Evolutionary conservation across 495 filamentous ascomycete genomes (phyloP), one percentile per base, ranked within the genome.

Genomic region (Talaromyces stipitatus): DNA sequence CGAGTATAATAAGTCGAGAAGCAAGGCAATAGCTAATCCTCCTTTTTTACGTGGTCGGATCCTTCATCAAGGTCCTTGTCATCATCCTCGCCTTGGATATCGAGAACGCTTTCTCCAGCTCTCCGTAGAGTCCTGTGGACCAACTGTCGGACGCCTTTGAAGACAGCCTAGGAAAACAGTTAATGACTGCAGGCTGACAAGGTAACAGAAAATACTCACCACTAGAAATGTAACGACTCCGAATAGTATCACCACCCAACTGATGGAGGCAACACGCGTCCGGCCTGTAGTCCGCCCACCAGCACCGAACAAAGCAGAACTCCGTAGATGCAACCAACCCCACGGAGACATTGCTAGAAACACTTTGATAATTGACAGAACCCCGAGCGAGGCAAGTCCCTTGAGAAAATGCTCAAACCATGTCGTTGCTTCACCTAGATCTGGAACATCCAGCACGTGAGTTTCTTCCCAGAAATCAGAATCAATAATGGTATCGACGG

Each of bases 361-460:
- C 28, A 87, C 84, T 70, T 96, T 96, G 38, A 91, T 66, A 56
- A 96, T 90, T 0, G 94, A 91, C 41, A 96, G 69, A 4, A 98
- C 64, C 4, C 94, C 94, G 52, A 98, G 75, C 1, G 87, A 87
- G 3, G 91, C 82, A 28, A 97, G 69, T 0, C 94, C 94, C 67
- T 96, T 96, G 36, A 92, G 10, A 62, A 97, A 91, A 64, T 98
- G 94, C 55, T 86, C 83, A 4, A 74, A 60, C 92, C 92, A 97
- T 4, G 75, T 75, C 2, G 71, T 64, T 32, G 72, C 67, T 32
- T 79, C 76, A 14, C 76, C 69, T 16, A 77, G 76, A 41, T 66
- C 64, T 53, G 73, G 65, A 24, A 64, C 59, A 47, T 72, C 62
- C 60, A 66, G 60, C 26, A 62, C 71, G 28, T 62, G 59, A 24